phyloP scores from a whole-genome alignment of 176 grass and related monocot genomes.

The Carex littledalei region DNA sequence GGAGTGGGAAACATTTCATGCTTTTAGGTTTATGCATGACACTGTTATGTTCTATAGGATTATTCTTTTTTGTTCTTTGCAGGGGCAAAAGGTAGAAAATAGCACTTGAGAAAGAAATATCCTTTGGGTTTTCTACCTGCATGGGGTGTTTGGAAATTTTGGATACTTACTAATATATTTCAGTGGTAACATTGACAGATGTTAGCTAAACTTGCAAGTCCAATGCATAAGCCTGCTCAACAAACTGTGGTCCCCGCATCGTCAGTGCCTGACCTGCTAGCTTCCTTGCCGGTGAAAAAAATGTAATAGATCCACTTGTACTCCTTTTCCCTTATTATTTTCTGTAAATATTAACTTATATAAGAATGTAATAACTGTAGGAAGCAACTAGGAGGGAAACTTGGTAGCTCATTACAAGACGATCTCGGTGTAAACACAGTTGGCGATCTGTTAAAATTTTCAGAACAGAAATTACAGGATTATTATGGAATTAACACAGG shows the following conservation, averaged over 20 bases:
- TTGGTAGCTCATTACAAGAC: slow-evolving; percentile 77
- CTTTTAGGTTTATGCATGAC: too few species aligned
- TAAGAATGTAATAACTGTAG: slow-evolving; percentile 36
- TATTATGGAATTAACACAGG: slow-evolving; percentile 84
- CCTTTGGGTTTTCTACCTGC: too few species aligned
- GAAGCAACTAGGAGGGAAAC: slow-evolving; percentile 96
- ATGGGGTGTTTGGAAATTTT: too few species aligned
- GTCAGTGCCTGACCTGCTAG: slow-evolving; percentile 66
- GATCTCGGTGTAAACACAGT: slow-evolving; percentile 74
- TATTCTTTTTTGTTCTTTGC: too few species aligned
- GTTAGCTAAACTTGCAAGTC: slow-evolving; percentile 93
- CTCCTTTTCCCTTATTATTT: neutral
- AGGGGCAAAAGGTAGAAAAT: too few species aligned
- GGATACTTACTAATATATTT: too few species aligned
- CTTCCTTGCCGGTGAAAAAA: slow-evolving; percentile 79
- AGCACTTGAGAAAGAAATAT: too few species aligned
- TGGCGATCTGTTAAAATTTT: slow-evolving; percentile 71
- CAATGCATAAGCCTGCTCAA: slow-evolving; percentile 96
- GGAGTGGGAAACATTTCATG: too few species aligned
- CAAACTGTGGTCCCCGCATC: slow-evolving; percentile 86
- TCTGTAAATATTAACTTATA: slow-evolving; percentile 3
- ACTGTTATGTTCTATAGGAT: too few species aligned
- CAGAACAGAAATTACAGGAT: slow-evolving; percentile 69
- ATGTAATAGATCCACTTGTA: slow-evolving; percentile 51
- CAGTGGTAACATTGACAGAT: slow-evolving; percentile 35